phyloP scores from a whole-genome alignment of 2,329 filamentous ascomycete genomes.

The Pseudocercospora vitis region DNA sequence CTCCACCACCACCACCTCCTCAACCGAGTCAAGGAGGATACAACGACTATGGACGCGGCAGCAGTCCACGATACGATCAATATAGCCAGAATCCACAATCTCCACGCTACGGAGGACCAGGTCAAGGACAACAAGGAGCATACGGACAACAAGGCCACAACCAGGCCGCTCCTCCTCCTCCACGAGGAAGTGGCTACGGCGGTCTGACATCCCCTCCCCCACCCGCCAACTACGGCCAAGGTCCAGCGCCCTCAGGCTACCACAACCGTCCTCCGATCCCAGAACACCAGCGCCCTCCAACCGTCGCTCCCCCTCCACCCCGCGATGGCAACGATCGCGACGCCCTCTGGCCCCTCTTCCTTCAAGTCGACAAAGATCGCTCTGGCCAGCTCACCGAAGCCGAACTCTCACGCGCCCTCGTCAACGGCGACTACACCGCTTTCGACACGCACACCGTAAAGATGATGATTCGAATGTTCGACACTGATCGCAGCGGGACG shows the following conservation, averaged over 20 bases:
- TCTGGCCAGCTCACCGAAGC: slow-evolving; percentile 77
- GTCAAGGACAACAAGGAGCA: slow-evolving; percentile 18
- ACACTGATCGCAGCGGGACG: slow-evolving; percentile 81
- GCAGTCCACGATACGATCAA: slow-evolving; percentile 40
- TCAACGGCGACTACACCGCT: slow-evolving; percentile 93
- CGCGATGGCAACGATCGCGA: slow-evolving; percentile 65
- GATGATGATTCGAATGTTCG: slow-evolving; percentile 99
- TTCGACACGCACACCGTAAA: slow-evolving; percentile 93
- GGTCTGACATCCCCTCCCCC: slow-evolving; percentile 41
- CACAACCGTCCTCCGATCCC: slow-evolving; percentile 61
- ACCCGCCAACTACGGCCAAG: slow-evolving; percentile 53
- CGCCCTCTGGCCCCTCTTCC: slow-evolving; percentile 77
- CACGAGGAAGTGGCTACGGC: slow-evolving; percentile 24
- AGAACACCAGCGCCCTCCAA: slow-evolving; percentile 47
- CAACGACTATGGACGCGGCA: slow-evolving; percentile 35
- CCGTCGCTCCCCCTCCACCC: slow-evolving; percentile 50
- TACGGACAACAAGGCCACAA: slow-evolving; percentile 21
- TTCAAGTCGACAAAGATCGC: slow-evolving; percentile 86
- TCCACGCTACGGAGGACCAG: slow-evolving; percentile 24
- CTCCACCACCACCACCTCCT: slow-evolving; percentile 28
- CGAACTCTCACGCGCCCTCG: slow-evolving; percentile 84
- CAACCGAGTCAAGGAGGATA: slow-evolving; percentile 30
- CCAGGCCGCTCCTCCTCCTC: slow-evolving; percentile 21
- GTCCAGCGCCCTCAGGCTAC: slow-evolving; percentile 60
- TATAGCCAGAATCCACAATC: slow-evolving; percentile 27